These are phyloP conservation scores for Tolypocladium album DNA, from an alignment of 2,329 filamentous ascomycete genomes.

Conservation along the genomic window DNA sequence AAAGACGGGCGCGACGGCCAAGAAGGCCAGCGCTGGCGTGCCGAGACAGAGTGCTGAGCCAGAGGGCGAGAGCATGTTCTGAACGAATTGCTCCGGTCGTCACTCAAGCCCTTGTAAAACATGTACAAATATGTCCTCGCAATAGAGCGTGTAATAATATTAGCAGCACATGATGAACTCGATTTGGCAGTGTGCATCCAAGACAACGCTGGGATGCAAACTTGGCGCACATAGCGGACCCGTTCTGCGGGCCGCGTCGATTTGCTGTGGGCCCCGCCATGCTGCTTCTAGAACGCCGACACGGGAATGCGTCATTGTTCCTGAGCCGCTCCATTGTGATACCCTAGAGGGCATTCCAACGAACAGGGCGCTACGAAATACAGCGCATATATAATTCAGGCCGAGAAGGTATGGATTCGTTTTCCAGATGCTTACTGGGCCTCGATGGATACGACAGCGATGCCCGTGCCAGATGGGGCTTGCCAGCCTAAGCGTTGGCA, in stretches of 20 bases:
- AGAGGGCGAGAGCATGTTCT: not conserved
- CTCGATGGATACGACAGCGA: not conserved
- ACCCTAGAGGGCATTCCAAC: not conserved
- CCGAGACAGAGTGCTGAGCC: not conserved
- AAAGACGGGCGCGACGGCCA: constrained; percentile 3
- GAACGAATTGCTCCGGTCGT: not conserved
- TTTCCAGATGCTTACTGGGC: not conserved
- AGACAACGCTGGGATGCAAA: not conserved
- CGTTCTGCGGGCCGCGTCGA: not conserved
- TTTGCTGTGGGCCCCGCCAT: not conserved
- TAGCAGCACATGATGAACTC: not conserved
- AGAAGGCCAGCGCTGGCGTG: not conserved
- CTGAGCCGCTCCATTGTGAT: not conserved
- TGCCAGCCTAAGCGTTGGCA: not conserved
- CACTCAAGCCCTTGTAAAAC: not conserved
- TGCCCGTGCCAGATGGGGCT: not conserved
- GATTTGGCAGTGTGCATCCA: not conserved
- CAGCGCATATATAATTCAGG: no score
- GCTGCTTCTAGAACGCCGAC: not conserved
- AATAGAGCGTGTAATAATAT: not conserved
- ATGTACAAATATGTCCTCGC: not conserved
- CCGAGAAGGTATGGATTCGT: no score
- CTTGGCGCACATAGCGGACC: not conserved
- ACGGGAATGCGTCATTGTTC: not conserved
- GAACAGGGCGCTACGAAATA: not conserved